Evolutionary conservation across 2,329 filamentous ascomycete genomes (phyloP).

Genomic region (Hymenoscyphus linearis): DNA sequence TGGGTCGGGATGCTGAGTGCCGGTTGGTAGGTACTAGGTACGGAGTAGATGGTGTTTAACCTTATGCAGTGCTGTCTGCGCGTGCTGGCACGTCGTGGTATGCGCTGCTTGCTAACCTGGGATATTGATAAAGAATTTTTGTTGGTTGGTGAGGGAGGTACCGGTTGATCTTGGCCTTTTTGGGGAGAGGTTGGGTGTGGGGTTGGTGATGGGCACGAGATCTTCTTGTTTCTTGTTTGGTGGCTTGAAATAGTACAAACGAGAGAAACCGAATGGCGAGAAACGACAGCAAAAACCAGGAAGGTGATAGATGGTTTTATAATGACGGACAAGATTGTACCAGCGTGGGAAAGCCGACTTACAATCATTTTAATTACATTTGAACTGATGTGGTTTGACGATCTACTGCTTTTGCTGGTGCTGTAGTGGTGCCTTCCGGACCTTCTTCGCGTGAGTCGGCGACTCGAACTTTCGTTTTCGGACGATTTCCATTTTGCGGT

Average conservation of each 20-base stretch:
- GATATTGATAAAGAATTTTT: neutral
- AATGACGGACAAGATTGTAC: constrained; percentile 8
- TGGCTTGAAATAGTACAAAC: too few species aligned
- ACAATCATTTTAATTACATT: constrained; percentile 4
- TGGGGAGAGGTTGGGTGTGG: neutral
- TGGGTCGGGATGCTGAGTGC: neutral
- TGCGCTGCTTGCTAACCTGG: too few species aligned
- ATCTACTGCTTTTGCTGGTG: neutral
- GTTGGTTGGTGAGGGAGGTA: neutral
- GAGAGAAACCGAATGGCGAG: too few species aligned
- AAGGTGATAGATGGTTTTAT: constrained; percentile 7
- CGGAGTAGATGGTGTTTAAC: constrained; percentile 1
- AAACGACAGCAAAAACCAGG: too few species aligned
- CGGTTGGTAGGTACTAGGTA: too few species aligned
- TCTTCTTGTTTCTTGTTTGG: too few species aligned
- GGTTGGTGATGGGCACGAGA: neutral
- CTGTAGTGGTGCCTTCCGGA: neutral
- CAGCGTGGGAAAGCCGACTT: constrained; percentile 4
- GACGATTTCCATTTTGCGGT: neutral
- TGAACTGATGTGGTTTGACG: neutral
- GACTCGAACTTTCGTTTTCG: neutral
- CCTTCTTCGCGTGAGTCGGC: neutral
- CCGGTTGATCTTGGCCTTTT: neutral
- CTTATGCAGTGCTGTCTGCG: constrained; percentile 3
- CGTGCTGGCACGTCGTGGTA: constrained; percentile 7